Percentiles rank a stretch among this genome's conserved stretches.
These are phyloP conservation scores for Echria macrotheca DNA, from an alignment of 495 filamentous ascomycete genomes.

Conservation along the genomic window DNA sequence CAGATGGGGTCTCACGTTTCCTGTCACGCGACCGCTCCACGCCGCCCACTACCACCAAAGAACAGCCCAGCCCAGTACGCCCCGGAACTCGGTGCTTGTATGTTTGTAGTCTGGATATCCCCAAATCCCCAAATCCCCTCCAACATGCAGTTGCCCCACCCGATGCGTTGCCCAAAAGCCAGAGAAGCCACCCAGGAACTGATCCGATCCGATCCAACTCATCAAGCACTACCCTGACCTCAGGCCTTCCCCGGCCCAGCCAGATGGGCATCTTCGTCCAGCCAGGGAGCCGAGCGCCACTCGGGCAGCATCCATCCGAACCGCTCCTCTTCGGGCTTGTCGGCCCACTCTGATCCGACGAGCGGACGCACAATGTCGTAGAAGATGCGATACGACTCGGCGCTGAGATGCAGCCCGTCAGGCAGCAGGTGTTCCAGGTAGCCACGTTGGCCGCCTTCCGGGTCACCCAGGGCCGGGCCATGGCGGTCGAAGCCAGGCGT, in stretches of 20 bases:
- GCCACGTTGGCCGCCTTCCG: conserved; percentile 36
- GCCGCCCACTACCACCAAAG: too few species aligned
- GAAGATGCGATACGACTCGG: conserved; percentile 45
- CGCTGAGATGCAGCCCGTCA: conserved; percentile 50
- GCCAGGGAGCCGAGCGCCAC: conserved; percentile 36
- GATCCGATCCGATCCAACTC: too few species aligned
- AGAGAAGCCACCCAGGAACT: not conserved
- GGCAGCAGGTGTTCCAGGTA: conserved; percentile 43
- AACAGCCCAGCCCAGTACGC: too few species aligned
- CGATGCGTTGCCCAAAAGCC: not conserved
- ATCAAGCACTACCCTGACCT: too few species aligned
- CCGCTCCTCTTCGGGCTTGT: conserved; percentile 22
- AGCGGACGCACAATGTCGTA: conserved; percentile 38
- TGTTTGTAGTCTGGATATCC: too few species aligned
- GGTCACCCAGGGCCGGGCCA: conserved; percentile 37
- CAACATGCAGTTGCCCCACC: not conserved
- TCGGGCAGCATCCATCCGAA: conserved; percentile 37
- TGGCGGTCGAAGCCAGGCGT: conserved; percentile 36
- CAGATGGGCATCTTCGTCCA: conserved; percentile 21
- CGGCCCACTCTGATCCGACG: conserved; percentile 35
- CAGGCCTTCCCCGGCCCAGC: not conserved
- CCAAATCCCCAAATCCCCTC: too few species aligned
- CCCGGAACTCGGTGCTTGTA: too few species aligned
- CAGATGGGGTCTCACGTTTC: too few species aligned
- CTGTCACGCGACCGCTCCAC: too few species aligned